phyloP scores from a whole-genome alignment of 2,329 filamentous ascomycete species.

The Torrubiella hemipterigena region DNA sequence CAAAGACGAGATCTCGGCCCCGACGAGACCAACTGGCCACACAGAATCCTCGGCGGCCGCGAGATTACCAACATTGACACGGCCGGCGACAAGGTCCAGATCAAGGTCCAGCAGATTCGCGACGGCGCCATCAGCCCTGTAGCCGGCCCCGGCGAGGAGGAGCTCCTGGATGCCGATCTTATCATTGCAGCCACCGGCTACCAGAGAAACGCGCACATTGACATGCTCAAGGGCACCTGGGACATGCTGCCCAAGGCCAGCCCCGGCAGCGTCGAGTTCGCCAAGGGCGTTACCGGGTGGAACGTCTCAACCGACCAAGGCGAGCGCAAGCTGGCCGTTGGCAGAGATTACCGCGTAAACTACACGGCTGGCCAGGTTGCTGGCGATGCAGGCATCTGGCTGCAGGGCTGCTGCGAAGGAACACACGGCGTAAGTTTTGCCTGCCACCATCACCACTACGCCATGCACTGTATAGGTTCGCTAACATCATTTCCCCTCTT shows the following conservation, averaged over 20 bases:
- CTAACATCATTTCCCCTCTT: conserved; percentile 1
- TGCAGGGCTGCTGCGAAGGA: conserved; percentile 87
- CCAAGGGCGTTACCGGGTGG: conserved; percentile 26
- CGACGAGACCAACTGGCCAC: conserved; percentile 66
- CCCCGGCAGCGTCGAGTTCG: conserved; percentile 15
- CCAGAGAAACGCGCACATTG: conserved; percentile 62
- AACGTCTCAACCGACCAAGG: conserved; percentile 24
- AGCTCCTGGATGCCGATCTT: conserved; percentile 64
- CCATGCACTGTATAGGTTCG: neutral
- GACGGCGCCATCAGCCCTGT: conserved; percentile 22
- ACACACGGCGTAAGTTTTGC: conserved; percentile 80
- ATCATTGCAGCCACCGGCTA: conserved; percentile 87
- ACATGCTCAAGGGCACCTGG: conserved; percentile 57
- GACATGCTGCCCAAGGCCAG: conserved; percentile 48
- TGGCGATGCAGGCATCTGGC: conserved; percentile 68
- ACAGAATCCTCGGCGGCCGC: conserved; percentile 63
- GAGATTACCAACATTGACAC: conserved; percentile 51
- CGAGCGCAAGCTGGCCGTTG: conserved; percentile 48
- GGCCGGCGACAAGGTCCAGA: conserved; percentile 37
- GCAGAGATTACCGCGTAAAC: conserved; percentile 66
- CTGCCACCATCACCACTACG: too few species aligned
- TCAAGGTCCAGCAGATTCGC: conserved; percentile 41
- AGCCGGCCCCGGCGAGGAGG: conserved; percentile 23
- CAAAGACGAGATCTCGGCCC: conserved; percentile 60
- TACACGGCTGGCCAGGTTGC: conserved; percentile 58